Percentiles rank a stretch among this genome's conserved stretches.
These are phyloP conservation scores for Singerocomus inundabilis DNA, from an alignment of 1,284 basidiomycete genomes.

Conservation along the genomic window DNA sequence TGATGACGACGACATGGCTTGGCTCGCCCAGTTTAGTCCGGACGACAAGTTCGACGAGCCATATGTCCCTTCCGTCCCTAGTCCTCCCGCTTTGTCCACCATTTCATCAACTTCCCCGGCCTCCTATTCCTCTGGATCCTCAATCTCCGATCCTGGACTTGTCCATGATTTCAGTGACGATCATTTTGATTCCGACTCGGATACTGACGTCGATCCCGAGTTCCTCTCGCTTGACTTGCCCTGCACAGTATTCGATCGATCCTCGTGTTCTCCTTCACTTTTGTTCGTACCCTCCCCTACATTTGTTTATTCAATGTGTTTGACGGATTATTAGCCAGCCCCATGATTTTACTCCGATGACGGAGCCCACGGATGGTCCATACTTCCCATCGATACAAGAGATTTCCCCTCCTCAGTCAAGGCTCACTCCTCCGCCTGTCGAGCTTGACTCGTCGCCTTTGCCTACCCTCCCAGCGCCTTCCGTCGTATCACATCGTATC, in stretches of 20 bases:
- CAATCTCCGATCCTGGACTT: conserved; percentile 19
- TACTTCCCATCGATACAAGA: conserved; percentile 15
- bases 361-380: conserved; percentile 9
- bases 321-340: conserved; percentile 25
- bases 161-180: conserved; percentile 28
- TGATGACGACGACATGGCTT: conserved; percentile 35
- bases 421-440: background rate
- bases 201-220: conserved; percentile 27
- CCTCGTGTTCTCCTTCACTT: conserved; percentile 19
- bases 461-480: background rate
- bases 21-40: conserved; percentile 35
- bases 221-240: conserved; percentile 18
- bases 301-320: conserved; percentile 5
- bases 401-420: conserved; percentile 3
- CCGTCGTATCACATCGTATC: conserved; percentile 4
- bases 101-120: conserved; percentile 27
- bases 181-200: conserved; percentile 29
- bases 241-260: conserved; percentile 12
- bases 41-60: conserved; percentile 33
- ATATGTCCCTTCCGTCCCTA: conserved; percentile 22
- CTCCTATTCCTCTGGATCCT: conserved; percentile 23
- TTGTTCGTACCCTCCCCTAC: conserved; percentile 19
- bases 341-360: conserved; percentile 3
- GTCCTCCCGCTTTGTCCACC: conserved; percentile 28
- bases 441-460: background rate